Evolutionary conservation across 148 eudicot species (phyloP).

Genomic region (Silene uniflora): DNA sequence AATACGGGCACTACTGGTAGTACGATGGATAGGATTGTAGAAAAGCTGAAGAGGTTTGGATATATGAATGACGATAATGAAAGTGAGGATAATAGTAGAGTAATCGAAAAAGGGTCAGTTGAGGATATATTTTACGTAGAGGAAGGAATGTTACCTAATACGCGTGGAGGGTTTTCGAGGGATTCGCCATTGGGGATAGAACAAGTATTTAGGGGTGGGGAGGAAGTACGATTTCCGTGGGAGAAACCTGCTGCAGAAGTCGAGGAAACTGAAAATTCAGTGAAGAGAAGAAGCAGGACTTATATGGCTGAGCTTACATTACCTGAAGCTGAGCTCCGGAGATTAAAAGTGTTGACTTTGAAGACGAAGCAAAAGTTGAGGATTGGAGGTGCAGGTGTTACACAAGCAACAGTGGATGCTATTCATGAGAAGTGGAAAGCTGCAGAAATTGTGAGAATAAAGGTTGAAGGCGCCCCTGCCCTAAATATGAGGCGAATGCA

Average conservation of each 20-base stretch:
- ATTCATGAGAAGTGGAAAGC: conserved; percentile 78
- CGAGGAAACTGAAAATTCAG: conserved; percentile 37
- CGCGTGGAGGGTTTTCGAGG: conserved; percentile 70
- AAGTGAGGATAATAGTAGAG: conserved; percentile 36
- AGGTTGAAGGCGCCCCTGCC: conserved; percentile 86
- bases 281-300: conserved; percentile 60
- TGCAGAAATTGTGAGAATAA: conserved; percentile 69
- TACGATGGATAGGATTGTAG: conserved; percentile 90
- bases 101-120: conserved; percentile 73
- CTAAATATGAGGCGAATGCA: conserved; percentile 91
- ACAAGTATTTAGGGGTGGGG: conserved; percentile 35
- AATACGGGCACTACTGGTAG: conserved; percentile 43
- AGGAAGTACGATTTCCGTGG: conserved; percentile 83
- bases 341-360: conserved; percentile 56
- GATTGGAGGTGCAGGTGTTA: conserved; percentile 72
- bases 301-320: conserved; percentile 79
- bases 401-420: conserved; percentile 56
- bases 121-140: conserved; percentile 92
- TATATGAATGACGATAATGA: conserved; percentile 62
- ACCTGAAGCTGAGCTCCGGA: conserved; percentile 73
- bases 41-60: conserved; percentile 78
- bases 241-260: conserved; percentile 45
- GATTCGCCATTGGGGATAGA: conserved; percentile 52
- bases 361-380: conserved; percentile 59
- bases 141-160: conserved; percentile 78